Evolutionary conservation across 495 filamentous ascomycete genomes (phyloP), one percentile per base, ranked within the genome.

Genomic region (Friedmanniomyces simplex): DNA sequence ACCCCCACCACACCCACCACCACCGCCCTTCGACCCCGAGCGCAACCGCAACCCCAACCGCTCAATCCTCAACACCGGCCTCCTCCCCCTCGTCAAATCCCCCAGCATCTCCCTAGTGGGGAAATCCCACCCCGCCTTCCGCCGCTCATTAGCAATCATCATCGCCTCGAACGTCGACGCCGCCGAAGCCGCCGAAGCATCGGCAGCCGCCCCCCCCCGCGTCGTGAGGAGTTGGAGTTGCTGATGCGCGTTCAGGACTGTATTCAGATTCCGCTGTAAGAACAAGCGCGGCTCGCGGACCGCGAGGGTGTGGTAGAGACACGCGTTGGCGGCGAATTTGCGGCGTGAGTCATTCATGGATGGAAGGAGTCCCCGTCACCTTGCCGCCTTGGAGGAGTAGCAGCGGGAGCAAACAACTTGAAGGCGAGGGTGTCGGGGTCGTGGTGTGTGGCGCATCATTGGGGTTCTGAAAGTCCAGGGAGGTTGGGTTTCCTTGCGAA

Each of bases 81-180:
- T 61, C 49, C 21, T 0, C 0, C 55, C 54, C 30, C 39, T 46
- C 22, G 34, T 55, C 24, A 58, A 20, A 18, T 61, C 37, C 18
- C 54, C 28, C 16, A 64, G 50, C 62, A 64, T 61, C 45, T 50
- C 30, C 8, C 14, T 1, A 10, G 58, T 61, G 1, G 62, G 59
- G 45, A 30, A 61, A 21, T 61, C 30, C 62, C 58, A 64, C 11
- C 52, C 61, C 1, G 46, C 34, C n/a, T 7, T 2, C n/a, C 41
- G 6, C 21, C 50, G 11, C 37, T 54, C 43, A 45, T 56, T 55
- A 16, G 55, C 52, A 14, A 54, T 16, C 56, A 59, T 55, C 13
- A 11, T 39, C 36, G 37, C 45, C 39, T 55, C 14, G 22, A 28
- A 2, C 22, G 24, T 8, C 25, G 20, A 5, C 20, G 12, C 20